phyloP scores from a whole-genome alignment of 257 asterid species.

The Avicennia marina region DNA sequence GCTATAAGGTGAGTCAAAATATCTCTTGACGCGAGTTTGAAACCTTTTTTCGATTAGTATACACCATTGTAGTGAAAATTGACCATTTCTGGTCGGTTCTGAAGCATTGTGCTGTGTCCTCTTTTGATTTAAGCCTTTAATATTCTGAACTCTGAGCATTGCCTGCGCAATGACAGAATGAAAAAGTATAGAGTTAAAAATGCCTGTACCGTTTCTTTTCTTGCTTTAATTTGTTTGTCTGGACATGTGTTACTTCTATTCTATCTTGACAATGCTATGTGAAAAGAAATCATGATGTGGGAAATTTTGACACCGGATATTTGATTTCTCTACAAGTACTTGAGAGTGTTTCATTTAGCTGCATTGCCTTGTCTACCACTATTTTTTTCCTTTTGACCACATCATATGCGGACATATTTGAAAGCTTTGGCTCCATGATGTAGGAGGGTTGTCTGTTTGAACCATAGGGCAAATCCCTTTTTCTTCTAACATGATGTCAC shows the following conservation, averaged over 20 bases:
- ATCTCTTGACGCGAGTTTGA: background rate
- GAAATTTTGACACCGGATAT: background rate
- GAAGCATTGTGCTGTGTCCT: constrained; percentile 2
- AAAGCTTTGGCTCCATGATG: constrained; percentile 11
- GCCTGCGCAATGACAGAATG: constrained; percentile 20
- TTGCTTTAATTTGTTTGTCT: too few species aligned
- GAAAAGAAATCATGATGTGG: constrained; percentile 17
- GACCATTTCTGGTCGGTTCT: background rate
- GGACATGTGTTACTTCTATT: constrained; percentile 2
- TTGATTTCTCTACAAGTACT: background rate
- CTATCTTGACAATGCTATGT: constrained; percentile 2
- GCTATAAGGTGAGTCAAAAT: constrained; percentile 33
- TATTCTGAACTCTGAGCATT: constrained; percentile 21
- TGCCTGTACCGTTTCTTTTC: too few species aligned
- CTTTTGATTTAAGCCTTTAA: constrained; percentile 15
- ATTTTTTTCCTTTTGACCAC: background rate
- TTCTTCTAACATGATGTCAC: background rate
- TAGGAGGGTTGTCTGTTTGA: background rate
- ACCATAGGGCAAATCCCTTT: background rate
- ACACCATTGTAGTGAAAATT: background rate
- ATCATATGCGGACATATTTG: background rate
- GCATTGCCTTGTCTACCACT: background rate
- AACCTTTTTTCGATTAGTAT: background rate
- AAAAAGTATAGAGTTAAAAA: constrained; percentile 16
- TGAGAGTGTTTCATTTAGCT: background rate